Base-by-base conservation (phyloP, 495 filamentous ascomycete species). In the Neurospora sp. region DNA sequence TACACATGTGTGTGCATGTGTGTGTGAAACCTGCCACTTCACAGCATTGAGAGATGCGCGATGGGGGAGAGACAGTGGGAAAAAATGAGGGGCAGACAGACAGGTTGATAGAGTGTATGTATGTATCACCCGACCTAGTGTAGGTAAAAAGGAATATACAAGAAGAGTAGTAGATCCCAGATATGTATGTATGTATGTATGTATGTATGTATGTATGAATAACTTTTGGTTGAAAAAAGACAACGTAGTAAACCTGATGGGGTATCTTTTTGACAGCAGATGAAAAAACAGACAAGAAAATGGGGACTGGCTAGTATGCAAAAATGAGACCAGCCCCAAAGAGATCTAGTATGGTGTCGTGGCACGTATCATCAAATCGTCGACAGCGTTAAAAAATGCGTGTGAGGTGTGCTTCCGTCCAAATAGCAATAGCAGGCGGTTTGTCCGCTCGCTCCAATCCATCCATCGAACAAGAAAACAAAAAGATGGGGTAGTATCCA, bases 231-330 rank as follows among this genome's bases (percentile, higher is more conserved):
- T 31, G 12, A 16, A 35, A 61, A 35, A 61, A 61, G 22, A 17
- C 5, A 16, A 61, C 14, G 27, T 61, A 5, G 53, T 61, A 61
- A 61, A 61, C 14, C 73, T 48, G 71, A 75, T 76, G 73, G 75
- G 75, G 75, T 76, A 76, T 76, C 75, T 75, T 74, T 70, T 72
- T 70, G 69, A 72, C 59, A 76, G 69, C 59, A 44, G 69, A 31
- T 39, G 53, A 17, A 20, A 69, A 59, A 69, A 31, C 14, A 74
- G 41, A 68, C 12, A 59, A 73, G 40, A 31, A 40, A 70, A 39
- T 27, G 53, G 53, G 53, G 22, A 61, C 53, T 16, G 53, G 53
- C 53, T 61, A 3, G 22, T 61, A 31, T 61, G 53, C 22, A 61
- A 41, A 31, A 70, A 31, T 37, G 69, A 38, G 45, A 48, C 22